Conservation (phyloP, 768 basidiomycete species). For the Leccinum subgranulosum region DNA sequence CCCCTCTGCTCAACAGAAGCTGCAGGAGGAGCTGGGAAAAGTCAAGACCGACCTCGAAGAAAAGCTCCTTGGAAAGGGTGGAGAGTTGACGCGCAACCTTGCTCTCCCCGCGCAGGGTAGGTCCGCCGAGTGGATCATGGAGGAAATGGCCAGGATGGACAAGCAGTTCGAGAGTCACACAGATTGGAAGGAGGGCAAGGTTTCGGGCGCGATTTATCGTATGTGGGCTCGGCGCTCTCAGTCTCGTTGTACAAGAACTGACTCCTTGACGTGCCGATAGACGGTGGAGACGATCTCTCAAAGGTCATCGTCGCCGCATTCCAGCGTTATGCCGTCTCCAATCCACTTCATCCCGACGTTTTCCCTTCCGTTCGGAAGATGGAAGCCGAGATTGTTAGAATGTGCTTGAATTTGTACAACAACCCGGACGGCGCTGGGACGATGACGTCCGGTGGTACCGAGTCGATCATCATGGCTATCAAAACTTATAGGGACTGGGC, state of each 20-base stretch:
- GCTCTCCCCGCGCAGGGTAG: constrained; percentile 63
- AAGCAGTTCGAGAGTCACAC: constrained; percentile 41
- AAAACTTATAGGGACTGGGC: constrained; percentile 97
- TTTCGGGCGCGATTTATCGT: constrained; percentile 89
- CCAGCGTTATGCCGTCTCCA: constrained; percentile 77
- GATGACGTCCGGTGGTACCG: constrained; percentile 95
- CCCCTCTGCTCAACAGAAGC: constrained; percentile 57
- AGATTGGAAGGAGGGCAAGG: constrained; percentile 67
- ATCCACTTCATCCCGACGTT: constrained; percentile 90
- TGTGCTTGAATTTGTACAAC: constrained; percentile 83
- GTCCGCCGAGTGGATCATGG: constrained; percentile 67
- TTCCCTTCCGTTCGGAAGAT: constrained; percentile 94
- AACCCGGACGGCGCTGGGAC: constrained; percentile 83
- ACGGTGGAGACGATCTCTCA: constrained; percentile 80
- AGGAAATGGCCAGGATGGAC: constrained; percentile 83
- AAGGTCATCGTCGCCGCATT: constrained; percentile 79
- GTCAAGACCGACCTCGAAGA: constrained; percentile 64
- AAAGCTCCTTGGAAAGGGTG: constrained; percentile 63
- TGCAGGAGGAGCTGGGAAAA: constrained; percentile 59
- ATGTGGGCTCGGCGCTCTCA: constrained; percentile 27
- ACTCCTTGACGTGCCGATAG: constrained; percentile 33
- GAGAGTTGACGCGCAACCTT: constrained; percentile 61
- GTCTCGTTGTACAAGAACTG: neutral
- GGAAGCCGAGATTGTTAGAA: constrained; percentile 92
- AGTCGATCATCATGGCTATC: constrained; percentile 92